phyloP scores from a whole-genome alignment of 805 yeast species.

The Starmerella apicola region DNA sequence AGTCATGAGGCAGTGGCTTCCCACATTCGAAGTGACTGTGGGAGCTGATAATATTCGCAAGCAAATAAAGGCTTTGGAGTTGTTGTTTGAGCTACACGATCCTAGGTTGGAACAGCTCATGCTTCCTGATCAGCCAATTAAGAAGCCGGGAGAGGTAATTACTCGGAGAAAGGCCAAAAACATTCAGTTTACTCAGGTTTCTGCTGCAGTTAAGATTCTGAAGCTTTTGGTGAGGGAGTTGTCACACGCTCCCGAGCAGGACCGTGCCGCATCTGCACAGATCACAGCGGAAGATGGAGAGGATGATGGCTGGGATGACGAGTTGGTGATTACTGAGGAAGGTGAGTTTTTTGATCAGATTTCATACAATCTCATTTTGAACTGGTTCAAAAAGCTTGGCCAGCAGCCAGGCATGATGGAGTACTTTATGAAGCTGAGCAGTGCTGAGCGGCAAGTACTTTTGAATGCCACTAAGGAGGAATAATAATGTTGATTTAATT shows the following conservation, averaged over 20 bases:
- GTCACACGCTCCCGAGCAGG: constrained; percentile 36
- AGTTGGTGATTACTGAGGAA: constrained; percentile 19
- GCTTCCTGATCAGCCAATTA: constrained; percentile 63
- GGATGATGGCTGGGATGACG: constrained; percentile 33
- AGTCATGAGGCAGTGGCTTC: constrained; percentile 71
- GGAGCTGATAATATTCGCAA: constrained; percentile 62
- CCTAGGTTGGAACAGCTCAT: constrained; percentile 36
- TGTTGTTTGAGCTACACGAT: constrained; percentile 50
- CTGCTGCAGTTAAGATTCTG: constrained; percentile 60
- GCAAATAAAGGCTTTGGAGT: constrained; percentile 57
- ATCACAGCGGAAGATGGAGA: constrained; percentile 21
- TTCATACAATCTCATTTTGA: constrained; percentile 18
- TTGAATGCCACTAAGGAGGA: constrained; percentile 1
- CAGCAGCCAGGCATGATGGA: constrained; percentile 8
- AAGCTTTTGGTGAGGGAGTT: constrained; percentile 61
- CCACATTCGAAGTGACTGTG: constrained; percentile 63
- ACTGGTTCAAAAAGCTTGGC: constrained; percentile 23
- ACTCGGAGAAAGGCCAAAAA: constrained; percentile 74
- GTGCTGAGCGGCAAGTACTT: constrained; percentile 13
- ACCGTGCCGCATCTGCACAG: constrained; percentile 24
- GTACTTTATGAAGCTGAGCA: constrained; percentile 16
- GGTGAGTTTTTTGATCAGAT: constrained; percentile 21
- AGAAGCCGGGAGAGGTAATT: constrained; percentile 49
- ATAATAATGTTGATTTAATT: too few species aligned
- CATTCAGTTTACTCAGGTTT: constrained; percentile 48